A percentile compares a stretch with the other conserved stretches of the same genome.
These are phyloP conservation scores for Phytophthora agathidicida DNA, from an alignment of 352 stramenopile genomes.

Conservation along the genomic window DNA sequence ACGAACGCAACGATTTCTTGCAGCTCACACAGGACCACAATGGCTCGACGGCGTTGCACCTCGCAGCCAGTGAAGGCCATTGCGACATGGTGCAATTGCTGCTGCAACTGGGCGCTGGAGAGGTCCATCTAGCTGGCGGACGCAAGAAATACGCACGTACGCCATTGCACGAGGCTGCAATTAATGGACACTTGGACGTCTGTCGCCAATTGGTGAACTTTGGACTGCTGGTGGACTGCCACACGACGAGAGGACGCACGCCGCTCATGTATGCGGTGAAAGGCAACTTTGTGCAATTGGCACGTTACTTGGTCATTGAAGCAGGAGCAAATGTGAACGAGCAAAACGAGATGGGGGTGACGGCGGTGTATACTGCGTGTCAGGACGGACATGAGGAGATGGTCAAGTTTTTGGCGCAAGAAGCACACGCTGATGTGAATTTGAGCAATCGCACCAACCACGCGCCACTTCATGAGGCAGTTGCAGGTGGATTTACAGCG, in stretches of 20 bases:
- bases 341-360: constrained; percentile 83
- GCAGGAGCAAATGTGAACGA: constrained; percentile 67
- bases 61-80: constrained; percentile 67
- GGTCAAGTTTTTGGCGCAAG: constrained; percentile 46
- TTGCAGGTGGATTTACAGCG: constrained; percentile 54
- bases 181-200: constrained; percentile 58
- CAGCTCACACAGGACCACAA: constrained; percentile 76
- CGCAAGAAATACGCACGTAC: constrained; percentile 73
- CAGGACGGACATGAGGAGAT: constrained; percentile 61
- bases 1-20: constrained; percentile 46
- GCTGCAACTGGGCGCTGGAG: constrained; percentile 53
- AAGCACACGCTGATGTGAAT: constrained; percentile 62
- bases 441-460: constrained; percentile 67
- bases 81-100: constrained; percentile 50
- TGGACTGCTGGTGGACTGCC: constrained; percentile 72
- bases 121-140: constrained; percentile 64
- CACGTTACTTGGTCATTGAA: constrained; percentile 48
- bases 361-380: constrained; percentile 68
- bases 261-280: constrained; percentile 83
- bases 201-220: constrained; percentile 60
- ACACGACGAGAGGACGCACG: constrained; percentile 78
- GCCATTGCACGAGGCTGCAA: constrained; percentile 77
- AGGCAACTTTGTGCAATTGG: constrained; percentile 59
- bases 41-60: constrained; percentile 63
- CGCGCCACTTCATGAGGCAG: constrained; percentile 68